A percentile compares a stretch with the other conserved stretches of the same genome.
phyloP scores from a whole-genome alignment of 2,329 filamentous ascomycete genomes.

The Claviceps humidiphila region DNA sequence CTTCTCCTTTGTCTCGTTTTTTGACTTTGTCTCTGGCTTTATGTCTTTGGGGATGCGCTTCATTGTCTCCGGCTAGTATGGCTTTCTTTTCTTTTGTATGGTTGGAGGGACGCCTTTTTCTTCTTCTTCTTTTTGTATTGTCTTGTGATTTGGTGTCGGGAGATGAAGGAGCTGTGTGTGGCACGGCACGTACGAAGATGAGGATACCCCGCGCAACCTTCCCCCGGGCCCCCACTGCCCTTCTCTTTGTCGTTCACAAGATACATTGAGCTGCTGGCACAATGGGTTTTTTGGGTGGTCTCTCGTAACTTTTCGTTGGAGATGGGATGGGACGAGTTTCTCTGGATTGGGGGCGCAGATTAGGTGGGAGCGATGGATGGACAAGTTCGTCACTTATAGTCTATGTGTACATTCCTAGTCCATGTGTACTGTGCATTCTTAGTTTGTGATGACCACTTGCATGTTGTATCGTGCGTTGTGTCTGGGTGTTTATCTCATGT shows the following conservation, averaged over 20 bases:
- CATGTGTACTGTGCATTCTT: no score
- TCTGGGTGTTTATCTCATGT: no score
- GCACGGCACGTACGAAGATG: neutral
- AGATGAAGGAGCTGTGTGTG: neutral
- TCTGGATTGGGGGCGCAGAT: slow-evolving; percentile 2
- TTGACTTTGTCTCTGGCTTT: no score
- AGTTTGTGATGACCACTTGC: no score
- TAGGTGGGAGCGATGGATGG: neutral
- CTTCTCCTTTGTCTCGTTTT: neutral
- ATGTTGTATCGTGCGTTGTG: no score
- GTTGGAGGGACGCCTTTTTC: neutral
- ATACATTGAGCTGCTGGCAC: slow-evolving; percentile 2
- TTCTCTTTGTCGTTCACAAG: neutral
- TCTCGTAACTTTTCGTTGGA: neutral
- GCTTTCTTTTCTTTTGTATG: neutral
- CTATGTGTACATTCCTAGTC: no score
- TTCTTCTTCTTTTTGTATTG: neutral
- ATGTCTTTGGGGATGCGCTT: no score
- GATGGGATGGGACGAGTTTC: neutral
- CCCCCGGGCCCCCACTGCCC: neutral
- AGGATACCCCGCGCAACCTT: slow-evolving; percentile 1
- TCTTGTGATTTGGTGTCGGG: neutral
- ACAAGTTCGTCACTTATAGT: slow-evolving; percentile 1
- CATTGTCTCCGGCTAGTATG: no score
- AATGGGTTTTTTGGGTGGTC: neutral